phyloP scores from a whole-genome alignment of 1,139 yeast species.

The Kodamaea anthophila region DNA sequence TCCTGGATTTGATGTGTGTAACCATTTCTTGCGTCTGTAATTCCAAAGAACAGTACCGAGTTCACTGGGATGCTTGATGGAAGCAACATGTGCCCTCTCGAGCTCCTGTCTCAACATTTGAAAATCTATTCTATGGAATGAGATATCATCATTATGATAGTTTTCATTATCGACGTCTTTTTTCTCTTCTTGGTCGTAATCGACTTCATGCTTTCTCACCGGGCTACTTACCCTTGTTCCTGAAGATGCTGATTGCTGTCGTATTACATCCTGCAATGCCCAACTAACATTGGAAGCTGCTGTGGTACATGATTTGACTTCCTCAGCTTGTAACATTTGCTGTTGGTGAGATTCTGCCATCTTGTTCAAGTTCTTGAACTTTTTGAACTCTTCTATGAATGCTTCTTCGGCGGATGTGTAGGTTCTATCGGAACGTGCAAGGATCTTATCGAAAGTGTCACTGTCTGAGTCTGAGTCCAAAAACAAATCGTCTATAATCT shows the following conservation, averaged over 20 bases:
- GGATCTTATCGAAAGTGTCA: slow-evolving; percentile 16
- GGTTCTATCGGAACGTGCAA: slow-evolving; percentile 17
- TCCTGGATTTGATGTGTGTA: slow-evolving; percentile 16
- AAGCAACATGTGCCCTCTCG: slow-evolving; percentile 11
- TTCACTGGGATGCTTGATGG: slow-evolving; percentile 5
- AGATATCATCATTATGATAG: slow-evolving; percentile 13
- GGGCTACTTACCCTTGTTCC: slow-evolving; percentile 5
- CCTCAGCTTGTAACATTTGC: slow-evolving; percentile 14
- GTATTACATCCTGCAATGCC: slow-evolving; percentile 25
- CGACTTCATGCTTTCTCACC: slow-evolving; percentile 1
- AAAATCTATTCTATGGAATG: slow-evolving; percentile 24
- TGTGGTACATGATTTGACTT: slow-evolving; percentile 19
- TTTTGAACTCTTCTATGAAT: slow-evolving; percentile 30
- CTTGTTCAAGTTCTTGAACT: slow-evolving; percentile 30
- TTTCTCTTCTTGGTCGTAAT: background rate
- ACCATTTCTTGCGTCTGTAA: slow-evolving; percentile 55
- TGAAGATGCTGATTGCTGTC: slow-evolving; percentile 13
- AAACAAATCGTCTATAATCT: slow-evolving; percentile 38
- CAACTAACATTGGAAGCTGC: slow-evolving; percentile 14
- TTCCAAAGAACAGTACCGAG: slow-evolving; percentile 57
- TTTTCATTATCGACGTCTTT: slow-evolving; percentile 8
- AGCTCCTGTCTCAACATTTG: slow-evolving; percentile 22
- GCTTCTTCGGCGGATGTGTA: slow-evolving; percentile 27
- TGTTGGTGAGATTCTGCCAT: slow-evolving; percentile 20
- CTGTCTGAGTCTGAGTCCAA: slow-evolving; percentile 29